Conservation (phyloP, 805 yeast species). For the Pichia deserticola region DNA sequence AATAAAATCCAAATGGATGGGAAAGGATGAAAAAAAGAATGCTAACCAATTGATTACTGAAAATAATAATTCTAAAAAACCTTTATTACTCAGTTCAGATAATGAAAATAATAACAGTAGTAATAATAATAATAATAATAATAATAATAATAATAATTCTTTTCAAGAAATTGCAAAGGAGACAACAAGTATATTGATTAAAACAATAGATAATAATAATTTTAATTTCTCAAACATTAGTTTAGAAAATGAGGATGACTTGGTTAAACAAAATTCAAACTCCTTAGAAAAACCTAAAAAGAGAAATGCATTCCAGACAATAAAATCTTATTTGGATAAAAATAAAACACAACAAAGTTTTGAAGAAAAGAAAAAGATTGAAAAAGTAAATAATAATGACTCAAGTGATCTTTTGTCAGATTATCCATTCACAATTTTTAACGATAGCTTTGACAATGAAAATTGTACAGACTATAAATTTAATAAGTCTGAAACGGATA, state of each 20-base stretch:
- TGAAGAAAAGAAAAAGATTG: neutral
- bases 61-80: no score
- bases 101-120: no score
- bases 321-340: slow-evolving; percentile 4
- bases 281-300: neutral
- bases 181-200: neutral
- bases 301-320: slow-evolving; percentile 6
- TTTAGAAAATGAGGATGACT: neutral
- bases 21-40: slow-evolving; percentile 10
- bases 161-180: no score
- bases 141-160: neutral
- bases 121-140: no score
- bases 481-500: no score
- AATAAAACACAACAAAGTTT: slow-evolving; percentile 4
- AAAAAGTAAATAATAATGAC: neutral
- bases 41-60: no score
- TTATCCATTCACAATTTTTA: no score
- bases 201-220: neutral
- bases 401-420: no score
- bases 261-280: neutral
- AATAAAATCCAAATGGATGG: slow-evolving; percentile 17
- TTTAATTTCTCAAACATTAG: neutral
- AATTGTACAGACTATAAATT: no score
- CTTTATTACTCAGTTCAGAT: no score
- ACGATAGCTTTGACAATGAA: no score